These are phyloP conservation scores for Pleurotus cornucopiae DNA, from an alignment of 768 basidiomycete species.

Conservation along the genomic window DNA sequence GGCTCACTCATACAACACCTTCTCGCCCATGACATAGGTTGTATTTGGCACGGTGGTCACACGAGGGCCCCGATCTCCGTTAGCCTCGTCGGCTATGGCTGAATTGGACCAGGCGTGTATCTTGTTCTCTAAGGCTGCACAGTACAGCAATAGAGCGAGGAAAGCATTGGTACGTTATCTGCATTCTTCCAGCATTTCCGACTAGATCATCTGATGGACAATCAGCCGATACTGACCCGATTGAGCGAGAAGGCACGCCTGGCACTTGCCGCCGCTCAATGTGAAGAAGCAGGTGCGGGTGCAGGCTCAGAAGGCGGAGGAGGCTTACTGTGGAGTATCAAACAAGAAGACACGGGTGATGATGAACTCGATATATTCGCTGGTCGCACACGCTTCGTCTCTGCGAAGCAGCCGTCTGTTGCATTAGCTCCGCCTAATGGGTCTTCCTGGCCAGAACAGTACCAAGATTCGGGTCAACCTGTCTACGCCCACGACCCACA, in stretches of 20 bases:
- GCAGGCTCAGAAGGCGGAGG: conserved; percentile 24
- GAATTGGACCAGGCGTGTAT: conserved; percentile 67
- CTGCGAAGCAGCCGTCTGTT: conserved; percentile 31
- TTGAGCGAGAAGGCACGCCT: conserved; percentile 65
- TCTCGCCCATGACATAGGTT: conserved; percentile 34
- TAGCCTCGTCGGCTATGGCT: conserved; percentile 62
- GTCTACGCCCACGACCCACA: conserved; percentile 6
- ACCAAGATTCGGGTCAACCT: conserved; percentile 7
- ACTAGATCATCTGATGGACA: not conserved
- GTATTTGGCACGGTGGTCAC: conserved; percentile 80
- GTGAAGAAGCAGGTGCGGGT: conserved; percentile 24
- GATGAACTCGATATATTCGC: conserved; percentile 71
- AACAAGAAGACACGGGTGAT: conserved; percentile 43
- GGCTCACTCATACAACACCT: not conserved
- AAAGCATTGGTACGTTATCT: conserved; percentile 54
- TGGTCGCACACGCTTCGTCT: conserved; percentile 61
- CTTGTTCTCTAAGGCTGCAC: conserved; percentile 61
- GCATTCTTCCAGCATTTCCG: not conserved
- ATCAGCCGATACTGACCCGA: conserved; percentile 54
- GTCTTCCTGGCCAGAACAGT: conserved; percentile 1
- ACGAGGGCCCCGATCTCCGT: conserved; percentile 61
- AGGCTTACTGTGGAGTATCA: conserved; percentile 47
- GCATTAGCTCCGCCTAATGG: conserved; percentile 6
- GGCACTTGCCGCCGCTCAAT: conserved; percentile 42
- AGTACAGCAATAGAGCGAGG: conserved; percentile 54